phyloP scores from a whole-genome alignment of 179 eudicot genomes.

The Actinidia arguta region DNA sequence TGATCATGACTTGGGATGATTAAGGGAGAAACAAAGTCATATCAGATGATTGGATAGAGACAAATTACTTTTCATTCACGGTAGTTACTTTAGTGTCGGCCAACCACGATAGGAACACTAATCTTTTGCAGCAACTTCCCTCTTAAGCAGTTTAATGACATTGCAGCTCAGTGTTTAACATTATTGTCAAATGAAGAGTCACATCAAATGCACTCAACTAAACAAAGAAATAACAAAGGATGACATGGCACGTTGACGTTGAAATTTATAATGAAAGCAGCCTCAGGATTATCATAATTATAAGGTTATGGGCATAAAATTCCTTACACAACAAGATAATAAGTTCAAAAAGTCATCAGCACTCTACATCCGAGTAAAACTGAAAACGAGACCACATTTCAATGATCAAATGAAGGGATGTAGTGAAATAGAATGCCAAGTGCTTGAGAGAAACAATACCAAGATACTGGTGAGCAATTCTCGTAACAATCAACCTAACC shows the following conservation, averaged over 20 bases:
- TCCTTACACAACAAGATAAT: conserved; percentile 5
- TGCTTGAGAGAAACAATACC: background rate
- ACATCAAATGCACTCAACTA: background rate
- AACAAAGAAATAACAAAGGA: background rate
- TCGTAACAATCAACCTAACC: background rate
- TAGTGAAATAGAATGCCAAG: background rate
- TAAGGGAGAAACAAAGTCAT: too few relatives aligned
- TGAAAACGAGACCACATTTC: background rate
- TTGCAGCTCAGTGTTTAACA: background rate
- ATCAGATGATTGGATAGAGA: background rate
- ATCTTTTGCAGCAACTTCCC: background rate
- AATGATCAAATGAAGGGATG: conserved; percentile 8
- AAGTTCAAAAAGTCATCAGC: background rate
- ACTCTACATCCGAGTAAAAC: background rate
- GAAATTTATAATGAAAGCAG: background rate
- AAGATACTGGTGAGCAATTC: conserved; percentile 1
- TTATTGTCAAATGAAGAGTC: background rate
- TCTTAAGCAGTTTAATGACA: background rate
- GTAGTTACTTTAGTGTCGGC: background rate
- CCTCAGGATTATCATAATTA: background rate
- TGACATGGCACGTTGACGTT: background rate
- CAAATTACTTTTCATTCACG: background rate
- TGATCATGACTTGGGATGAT: too few relatives aligned
- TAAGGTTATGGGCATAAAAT: conserved; percentile 1
- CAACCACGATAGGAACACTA: background rate